Percentiles rank a stretch among this genome's conserved stretches.
These are phyloP conservation scores for Barnettozyma hawaiiensis DNA, from an alignment of 1,139 yeast genomes.

Conservation along the genomic window DNA sequence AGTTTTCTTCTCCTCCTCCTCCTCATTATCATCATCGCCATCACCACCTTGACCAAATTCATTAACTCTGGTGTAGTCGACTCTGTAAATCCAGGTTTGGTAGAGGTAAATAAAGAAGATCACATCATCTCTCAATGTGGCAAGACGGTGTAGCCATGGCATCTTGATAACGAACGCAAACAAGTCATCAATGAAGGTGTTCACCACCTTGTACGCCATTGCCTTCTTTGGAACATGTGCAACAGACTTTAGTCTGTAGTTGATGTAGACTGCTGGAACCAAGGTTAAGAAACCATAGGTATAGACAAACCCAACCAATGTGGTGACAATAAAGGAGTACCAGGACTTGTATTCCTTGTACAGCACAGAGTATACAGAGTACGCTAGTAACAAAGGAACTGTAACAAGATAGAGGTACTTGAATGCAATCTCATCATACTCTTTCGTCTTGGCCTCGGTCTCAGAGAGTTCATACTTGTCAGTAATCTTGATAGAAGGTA, in stretches of 20 bases:
- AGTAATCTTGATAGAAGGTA: constrained; percentile 24
- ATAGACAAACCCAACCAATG: constrained; percentile 37
- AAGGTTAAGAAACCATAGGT: constrained; percentile 37
- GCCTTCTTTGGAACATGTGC: constrained; percentile 39
- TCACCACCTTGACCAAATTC: constrained; percentile 38
- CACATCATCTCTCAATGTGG: constrained; percentile 37
- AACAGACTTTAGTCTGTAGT: constrained; percentile 36
- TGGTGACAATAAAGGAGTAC: constrained; percentile 36
- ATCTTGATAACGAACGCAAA: constrained; percentile 38
- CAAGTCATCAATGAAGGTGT: constrained; percentile 37
- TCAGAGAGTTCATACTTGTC: constrained; percentile 34
- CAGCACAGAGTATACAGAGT: constrained; percentile 33
- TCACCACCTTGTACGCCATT: constrained; percentile 36
- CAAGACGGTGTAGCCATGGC: constrained; percentile 37
- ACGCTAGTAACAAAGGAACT: constrained; percentile 33
- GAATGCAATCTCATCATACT: constrained; percentile 37
- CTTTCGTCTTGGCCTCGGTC: constrained; percentile 35
- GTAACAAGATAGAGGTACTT: constrained; percentile 34
- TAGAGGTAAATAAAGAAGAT: constrained; percentile 35
- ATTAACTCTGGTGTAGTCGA: constrained; percentile 34
- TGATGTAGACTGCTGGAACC: constrained; percentile 36
- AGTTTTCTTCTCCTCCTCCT: constrained; percentile 3
- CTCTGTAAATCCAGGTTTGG: constrained; percentile 37
- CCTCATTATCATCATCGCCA: constrained; percentile 7
- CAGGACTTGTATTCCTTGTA: constrained; percentile 38